Evolutionary conservation across 2,329 filamentous ascomycete species (phyloP).

Genomic region (Leptographium wingfieldii): DNA sequence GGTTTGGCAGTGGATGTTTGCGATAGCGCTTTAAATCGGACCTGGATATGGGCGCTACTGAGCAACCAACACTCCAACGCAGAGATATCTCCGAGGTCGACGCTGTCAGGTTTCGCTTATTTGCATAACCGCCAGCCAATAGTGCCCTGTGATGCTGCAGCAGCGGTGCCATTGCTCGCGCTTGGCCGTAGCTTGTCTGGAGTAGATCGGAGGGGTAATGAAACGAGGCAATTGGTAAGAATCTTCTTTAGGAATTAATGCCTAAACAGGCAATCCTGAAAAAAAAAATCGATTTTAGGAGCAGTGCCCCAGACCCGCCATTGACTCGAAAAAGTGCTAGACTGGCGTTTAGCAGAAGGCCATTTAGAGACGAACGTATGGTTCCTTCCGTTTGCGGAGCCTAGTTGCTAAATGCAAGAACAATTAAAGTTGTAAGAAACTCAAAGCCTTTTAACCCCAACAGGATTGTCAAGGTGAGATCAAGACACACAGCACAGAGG

Average conservation of each 20-base stretch:
- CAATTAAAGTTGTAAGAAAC: not conserved
- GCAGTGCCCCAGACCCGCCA: not conserved
- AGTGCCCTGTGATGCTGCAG: conserved; percentile 1
- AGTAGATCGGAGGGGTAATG: not conserved
- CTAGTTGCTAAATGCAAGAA: not conserved
- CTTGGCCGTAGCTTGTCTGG: not conserved
- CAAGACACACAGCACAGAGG: not conserved
- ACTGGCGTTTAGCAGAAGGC: not conserved
- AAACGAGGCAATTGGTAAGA: not conserved
- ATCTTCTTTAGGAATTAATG: conserved; percentile 5
- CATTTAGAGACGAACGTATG: not conserved
- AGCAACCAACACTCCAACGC: not conserved
- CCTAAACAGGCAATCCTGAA: not conserved
- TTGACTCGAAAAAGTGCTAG: not conserved
- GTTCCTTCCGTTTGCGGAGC: not conserved
- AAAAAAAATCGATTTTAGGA: not conserved
- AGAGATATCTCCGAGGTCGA: not conserved
- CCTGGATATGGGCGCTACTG: conserved; percentile 7
- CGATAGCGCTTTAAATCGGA: conserved; percentile 11
- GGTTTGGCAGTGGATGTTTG: conserved; percentile 2
- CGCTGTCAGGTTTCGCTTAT: conserved; percentile 6
- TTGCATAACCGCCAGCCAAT: conserved; percentile 2
- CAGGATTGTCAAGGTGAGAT: not conserved
- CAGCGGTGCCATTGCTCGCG: conserved; percentile 5
- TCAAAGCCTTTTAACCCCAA: not conserved